phyloP scores from a whole-genome alignment of 805 yeast species.

The Saccharomycopsis babjevae region DNA sequence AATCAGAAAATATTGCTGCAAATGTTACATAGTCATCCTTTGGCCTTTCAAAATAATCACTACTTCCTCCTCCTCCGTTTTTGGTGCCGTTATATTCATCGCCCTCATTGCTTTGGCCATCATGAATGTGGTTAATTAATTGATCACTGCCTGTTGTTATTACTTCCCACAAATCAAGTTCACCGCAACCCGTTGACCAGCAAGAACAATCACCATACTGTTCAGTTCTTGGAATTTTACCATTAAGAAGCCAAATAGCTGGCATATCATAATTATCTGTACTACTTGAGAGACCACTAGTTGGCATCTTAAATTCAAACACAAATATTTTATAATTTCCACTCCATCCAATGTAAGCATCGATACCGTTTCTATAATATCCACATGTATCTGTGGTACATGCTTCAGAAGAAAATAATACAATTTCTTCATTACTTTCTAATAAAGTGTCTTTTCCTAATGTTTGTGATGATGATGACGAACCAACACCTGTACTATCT shows the following conservation, averaged over 20 bases:
- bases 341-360: slow-evolving; percentile 90
- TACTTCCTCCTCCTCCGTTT: slow-evolving; percentile 51
- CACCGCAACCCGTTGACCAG: slow-evolving; percentile 98
- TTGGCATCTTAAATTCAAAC: slow-evolving; percentile 92
- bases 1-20: slow-evolving; percentile 68
- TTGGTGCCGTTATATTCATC: slow-evolving; percentile 52
- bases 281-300: slow-evolving; percentile 31
- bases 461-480: slow-evolving; percentile 37
- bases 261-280: slow-evolving; percentile 82
- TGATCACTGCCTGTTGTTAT: slow-evolving; percentile 53
- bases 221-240: slow-evolving; percentile 90
- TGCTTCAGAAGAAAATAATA: slow-evolving; percentile 64
- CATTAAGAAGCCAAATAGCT: slow-evolving; percentile 92
- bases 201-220: slow-evolving; percentile 96
- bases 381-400: slow-evolving; percentile 62
- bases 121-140: slow-evolving; percentile 61
- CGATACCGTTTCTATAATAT: slow-evolving; percentile 72
- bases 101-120: slow-evolving; percentile 70
- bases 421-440: slow-evolving; percentile 63
- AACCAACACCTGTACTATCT: slow-evolving; percentile 41
- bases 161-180: slow-evolving; percentile 88
- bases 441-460: slow-evolving; percentile 41
- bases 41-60: slow-evolving; percentile 86
- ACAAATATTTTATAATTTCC: slow-evolving; percentile 80
- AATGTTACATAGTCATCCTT: slow-evolving; percentile 68